Conservation (phyloP, 192 early-diverging fungal genomes). For the Pilobolus umbonatus region DNA sequence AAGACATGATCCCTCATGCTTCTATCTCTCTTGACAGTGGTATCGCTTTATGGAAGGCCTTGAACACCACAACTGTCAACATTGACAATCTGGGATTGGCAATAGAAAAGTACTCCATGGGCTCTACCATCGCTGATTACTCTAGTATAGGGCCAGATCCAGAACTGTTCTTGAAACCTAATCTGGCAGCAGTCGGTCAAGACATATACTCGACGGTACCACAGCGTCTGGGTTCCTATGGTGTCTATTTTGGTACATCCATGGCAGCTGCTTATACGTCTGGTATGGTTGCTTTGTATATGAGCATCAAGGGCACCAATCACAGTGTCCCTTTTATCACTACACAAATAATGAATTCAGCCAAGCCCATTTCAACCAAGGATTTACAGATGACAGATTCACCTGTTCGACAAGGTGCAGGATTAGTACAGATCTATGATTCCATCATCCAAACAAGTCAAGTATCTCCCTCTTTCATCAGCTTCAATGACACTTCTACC, state of each 20-base stretch:
- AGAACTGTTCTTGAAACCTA: conserved; percentile 56
- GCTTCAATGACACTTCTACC: conserved; percentile 49
- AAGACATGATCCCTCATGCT: conserved; percentile 47
- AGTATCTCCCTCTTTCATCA: conserved; percentile 43
- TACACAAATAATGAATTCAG: conserved; percentile 34
- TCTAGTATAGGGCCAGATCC: conserved; percentile 69
- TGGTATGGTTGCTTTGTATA: conserved; percentile 45
- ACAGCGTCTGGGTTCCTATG: conserved; percentile 36
- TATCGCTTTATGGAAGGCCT: conserved; percentile 39
- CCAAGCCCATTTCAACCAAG: background rate
- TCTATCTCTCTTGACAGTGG: conserved; percentile 51
- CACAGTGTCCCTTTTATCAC: conserved; percentile 23
- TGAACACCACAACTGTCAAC: conserved; percentile 37
- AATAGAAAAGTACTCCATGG: conserved; percentile 40
- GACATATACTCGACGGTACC: conserved; percentile 49
- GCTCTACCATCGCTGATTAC: conserved; percentile 66
- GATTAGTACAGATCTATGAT: conserved; percentile 46
- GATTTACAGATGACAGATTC: conserved; percentile 9
- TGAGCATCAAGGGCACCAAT: conserved; percentile 29
- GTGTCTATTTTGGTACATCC: conserved; percentile 40
- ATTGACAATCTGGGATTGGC: conserved; percentile 40
- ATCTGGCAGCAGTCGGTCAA: conserved; percentile 48
- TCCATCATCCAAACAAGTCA: conserved; percentile 34
- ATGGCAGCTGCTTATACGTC: conserved; percentile 59
- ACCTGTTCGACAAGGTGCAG: conserved; percentile 47